A percentile compares a stretch with the other conserved stretches of the same genome.
Evolutionary conservation across 164 flowering plant species (phyloP).

Genomic region (Kalanchoe fedtschenkoi): DNA sequence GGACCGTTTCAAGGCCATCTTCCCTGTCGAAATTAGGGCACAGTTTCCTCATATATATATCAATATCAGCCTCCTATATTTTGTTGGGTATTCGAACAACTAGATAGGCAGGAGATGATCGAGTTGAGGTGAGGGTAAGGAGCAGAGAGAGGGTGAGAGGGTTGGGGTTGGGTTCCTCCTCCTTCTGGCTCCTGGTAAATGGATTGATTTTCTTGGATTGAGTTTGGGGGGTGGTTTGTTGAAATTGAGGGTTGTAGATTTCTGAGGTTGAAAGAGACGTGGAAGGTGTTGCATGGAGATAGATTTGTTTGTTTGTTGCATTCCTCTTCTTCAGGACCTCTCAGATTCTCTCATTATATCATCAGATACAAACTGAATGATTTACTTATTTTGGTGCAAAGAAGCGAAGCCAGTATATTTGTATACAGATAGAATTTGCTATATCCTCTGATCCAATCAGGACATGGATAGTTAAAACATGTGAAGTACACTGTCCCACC

Average conservation of each 20-base stretch:
- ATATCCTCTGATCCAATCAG: not conserved
- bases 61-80: not conserved
- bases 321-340: slow-evolving; percentile 9
- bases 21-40: slow-evolving; percentile 65
- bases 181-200: not conserved
- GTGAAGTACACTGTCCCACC: not conserved
- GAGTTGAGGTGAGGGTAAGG: not conserved
- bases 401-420: not conserved
- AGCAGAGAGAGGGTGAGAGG: not conserved
- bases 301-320: slow-evolving; percentile 24
- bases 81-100: not conserved
- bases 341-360: not conserved
- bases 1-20: slow-evolving; percentile 66
- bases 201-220: too few species aligned
- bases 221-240: not conserved
- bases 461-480: too few species aligned
- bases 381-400: not conserved
- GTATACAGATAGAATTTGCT: not conserved
- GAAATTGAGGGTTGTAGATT: not conserved
- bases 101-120: not conserved
- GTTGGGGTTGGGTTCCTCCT: not conserved
- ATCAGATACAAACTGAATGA: slow-evolving; percentile 5
- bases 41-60: slow-evolving; percentile 50
- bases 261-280: slow-evolving; percentile 5
- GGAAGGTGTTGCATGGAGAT: slow-evolving; percentile 30